Evolutionary conservation across 495 filamentous ascomycete genomes (phyloP).

Genomic region (Letharia columbiana): DNA sequence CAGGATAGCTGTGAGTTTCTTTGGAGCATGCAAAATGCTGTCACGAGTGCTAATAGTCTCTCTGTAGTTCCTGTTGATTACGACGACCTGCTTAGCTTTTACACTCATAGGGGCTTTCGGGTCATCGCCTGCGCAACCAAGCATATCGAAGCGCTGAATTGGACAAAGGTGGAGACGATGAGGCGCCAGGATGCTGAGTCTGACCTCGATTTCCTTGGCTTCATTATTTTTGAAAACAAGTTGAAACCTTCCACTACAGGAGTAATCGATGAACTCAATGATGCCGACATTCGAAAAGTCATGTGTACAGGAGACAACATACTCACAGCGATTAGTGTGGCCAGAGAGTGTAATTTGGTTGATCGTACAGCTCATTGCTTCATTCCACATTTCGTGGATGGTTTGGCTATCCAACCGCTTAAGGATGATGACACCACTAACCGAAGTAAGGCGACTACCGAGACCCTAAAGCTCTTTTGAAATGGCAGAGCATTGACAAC

Average conservation of each 20-base stretch:
- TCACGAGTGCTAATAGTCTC: background rate
- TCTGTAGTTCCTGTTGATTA: conserved; percentile 74
- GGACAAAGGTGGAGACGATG: conserved; percentile 93
- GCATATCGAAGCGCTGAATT: conserved; percentile 74
- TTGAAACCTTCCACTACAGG: conserved; percentile 72
- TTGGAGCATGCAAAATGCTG: background rate
- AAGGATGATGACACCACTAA: conserved; percentile 17
- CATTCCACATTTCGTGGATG: conserved; percentile 77
- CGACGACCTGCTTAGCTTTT: conserved; percentile 75
- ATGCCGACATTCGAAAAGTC: conserved; percentile 77
- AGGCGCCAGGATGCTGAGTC: conserved; percentile 75
- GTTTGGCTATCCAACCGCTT: conserved; percentile 30
- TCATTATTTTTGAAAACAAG: conserved; percentile 99
- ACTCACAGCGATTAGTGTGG: conserved; percentile 92
- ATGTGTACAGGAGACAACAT: conserved; percentile 99
- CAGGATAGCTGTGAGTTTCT: conserved; percentile 61
- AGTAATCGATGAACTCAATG: conserved; percentile 73
- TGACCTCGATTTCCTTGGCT: conserved; percentile 77
- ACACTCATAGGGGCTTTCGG: conserved; percentile 90
- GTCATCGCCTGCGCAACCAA: conserved; percentile 97
- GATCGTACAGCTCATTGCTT: conserved; percentile 77
- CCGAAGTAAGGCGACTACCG: conserved; percentile 44
- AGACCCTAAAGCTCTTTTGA: conserved; percentile 59
- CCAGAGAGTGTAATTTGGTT: conserved; percentile 82
- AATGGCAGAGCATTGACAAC: conserved; percentile 91